Evolutionary conservation across 352 stramenopile genomes (phyloP), one percentile per base, ranked within the genome.

Genomic region (Globisporangium spiculum): DNA sequence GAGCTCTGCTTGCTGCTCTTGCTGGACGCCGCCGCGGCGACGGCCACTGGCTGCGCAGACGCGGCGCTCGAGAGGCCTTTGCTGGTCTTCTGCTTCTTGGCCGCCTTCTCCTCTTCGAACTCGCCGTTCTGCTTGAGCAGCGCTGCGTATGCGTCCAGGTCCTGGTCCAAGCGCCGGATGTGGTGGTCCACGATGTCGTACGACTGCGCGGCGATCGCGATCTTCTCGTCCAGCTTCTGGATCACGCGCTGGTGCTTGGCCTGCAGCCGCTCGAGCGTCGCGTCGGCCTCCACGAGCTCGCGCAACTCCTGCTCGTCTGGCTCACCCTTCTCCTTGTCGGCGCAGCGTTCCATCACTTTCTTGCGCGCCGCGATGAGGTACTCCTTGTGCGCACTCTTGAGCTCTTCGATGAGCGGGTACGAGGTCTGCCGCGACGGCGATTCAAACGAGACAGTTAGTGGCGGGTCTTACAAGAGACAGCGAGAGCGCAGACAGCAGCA

Each of bases 101-200:
- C 62, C 20, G 76, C 69, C 27, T 83, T 85, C 48, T 96, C 86
- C 60, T 96, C 86, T 36, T 92, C 84, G 38, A 89, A 93, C 70
- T 96, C 88, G 56, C 86, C 88, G 67, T 81, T 92, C 46, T 82
- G 78, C 67, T 89, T 90, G 27, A 96, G 70, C 27, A 94, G 69
- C 55, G 80, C 62, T 12, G 80, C 78, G 63, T 93, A 96, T 34
- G 75, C 88, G 56, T 92, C 88, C 6, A 96, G 66, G 55, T 94
- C 88, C 59, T 89, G 74, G 63, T 94, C 88, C 27, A 96, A 60
- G 9, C 88, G 86, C 6, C 85, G 83, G 66, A 96, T 96, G 58
- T 96, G 88, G 71, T 94, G 88, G 68, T 96, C 88, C 27, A 96
- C 84, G 63, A 96, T 80, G 73, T 94, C 88, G 72, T 96, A 96